Evolutionary conservation across 2,329 filamentous ascomycete genomes (phyloP), one percentile per base, ranked within the genome.

Genomic region (Colletotrichum sublineola): DNA sequence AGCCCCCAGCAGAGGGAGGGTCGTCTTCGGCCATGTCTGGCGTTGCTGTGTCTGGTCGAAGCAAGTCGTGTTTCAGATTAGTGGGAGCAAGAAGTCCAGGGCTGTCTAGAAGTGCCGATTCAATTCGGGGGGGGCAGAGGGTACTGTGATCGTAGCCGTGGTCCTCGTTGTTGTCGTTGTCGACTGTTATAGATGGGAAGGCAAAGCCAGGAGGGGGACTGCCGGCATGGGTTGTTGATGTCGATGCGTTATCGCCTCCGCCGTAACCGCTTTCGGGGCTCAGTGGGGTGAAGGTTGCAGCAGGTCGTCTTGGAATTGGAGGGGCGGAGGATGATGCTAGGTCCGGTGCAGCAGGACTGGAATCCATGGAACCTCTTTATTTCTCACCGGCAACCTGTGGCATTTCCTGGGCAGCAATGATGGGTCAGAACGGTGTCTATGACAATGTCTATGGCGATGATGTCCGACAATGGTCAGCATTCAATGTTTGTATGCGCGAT

Each of bases 271-370:
- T 66, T 71, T 53, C 78, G 73, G 82, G 78, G 77, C 87, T 85
- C 74, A 90, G 90, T 75, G 90, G 91, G 76, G 91, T 91, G 15
- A 90, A 42, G 91, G 91, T 76, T 89, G 86, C 68, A 63, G 38
- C 56, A 58, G 56, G 56, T 58, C n/a, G n/a, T 42, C 55, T 66
- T 67, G 91, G 90, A 73, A 89, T 90, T 53, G 86, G 80, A 69
- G 89, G 89, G 74, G 90, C 85, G 63, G 89, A 87, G 75, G 40
- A 57, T 20, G 56, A 58, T 57, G 70, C 46, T 38, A 60, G 53
- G 58, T 31, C 57, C 36, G 69, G 36, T 52, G 57, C 68, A 68
- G 44, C 64, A 71, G 89, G 84, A 75, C 84, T 84, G 71, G 89
- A 86, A 74, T 89, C 89, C 90, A 92, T 93, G 75, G 64, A 75